These are phyloP conservation scores for Apostasia ramifera DNA, from an alignment of 106 monocot species.

Conservation along the genomic window DNA sequence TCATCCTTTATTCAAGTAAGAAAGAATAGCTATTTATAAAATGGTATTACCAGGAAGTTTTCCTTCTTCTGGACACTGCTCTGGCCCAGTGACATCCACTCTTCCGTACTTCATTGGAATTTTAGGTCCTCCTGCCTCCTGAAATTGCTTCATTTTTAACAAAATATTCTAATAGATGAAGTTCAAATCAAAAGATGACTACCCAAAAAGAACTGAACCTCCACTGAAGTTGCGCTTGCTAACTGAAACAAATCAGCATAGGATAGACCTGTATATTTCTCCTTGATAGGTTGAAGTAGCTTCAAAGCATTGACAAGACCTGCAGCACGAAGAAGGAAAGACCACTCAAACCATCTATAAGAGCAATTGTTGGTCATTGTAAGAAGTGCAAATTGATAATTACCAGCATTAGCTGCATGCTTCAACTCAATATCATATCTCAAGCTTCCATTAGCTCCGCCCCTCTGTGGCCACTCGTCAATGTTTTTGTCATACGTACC, in stretches of 20 bases:
- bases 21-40: neutral
- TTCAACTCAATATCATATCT: slow-evolving; percentile 82
- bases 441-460: slow-evolving; percentile 96
- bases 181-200: neutral
- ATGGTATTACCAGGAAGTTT: slow-evolving; percentile 51
- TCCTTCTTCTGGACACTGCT: slow-evolving; percentile 62
- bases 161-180: slow-evolving; percentile 4
- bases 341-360: too few species aligned
- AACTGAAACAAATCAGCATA: slow-evolving; percentile 97
- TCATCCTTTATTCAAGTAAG: neutral
- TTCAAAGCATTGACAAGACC: slow-evolving; percentile 93
- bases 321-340: slow-evolving; percentile 10
- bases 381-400: too few species aligned
- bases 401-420: slow-evolving; percentile 97
- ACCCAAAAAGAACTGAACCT: slow-evolving; percentile 31
- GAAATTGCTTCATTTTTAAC: slow-evolving; percentile 5
- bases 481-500: slow-evolving; percentile 98
- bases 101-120: slow-evolving; percentile 82
- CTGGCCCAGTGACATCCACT: slow-evolving; percentile 48
- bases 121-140: slow-evolving; percentile 78
- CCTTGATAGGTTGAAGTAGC: slow-evolving; percentile 89
- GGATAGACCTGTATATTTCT: slow-evolving; percentile 78
- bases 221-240: slow-evolving; percentile 94
- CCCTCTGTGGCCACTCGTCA: slow-evolving; percentile 79
- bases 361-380: too few species aligned